A percentile compares a stretch with the other conserved stretches of the same genome.
Conservation (phyloP, 2,329 filamentous ascomycete species). For the Xylogone sp. region DNA sequence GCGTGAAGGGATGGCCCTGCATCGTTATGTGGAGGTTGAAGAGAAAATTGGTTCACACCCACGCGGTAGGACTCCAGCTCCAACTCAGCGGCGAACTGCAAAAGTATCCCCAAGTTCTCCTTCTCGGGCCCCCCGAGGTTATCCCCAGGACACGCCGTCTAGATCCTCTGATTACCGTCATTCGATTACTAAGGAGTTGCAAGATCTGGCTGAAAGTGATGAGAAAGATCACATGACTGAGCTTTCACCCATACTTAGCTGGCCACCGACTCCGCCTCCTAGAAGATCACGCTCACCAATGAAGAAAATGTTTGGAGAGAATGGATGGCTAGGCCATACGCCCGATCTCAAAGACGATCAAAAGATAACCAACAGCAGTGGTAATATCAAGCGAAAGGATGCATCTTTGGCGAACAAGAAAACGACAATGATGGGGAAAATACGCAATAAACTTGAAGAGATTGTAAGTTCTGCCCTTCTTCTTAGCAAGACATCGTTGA, state of each 20-base stretch:
- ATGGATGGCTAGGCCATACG: conserved; percentile 25
- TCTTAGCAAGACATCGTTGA: not conserved
- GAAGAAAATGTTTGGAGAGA: conserved; percentile 30
- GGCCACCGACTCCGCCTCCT: conserved; percentile 4
- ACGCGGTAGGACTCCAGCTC: not conserved
- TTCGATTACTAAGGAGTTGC: conserved; percentile 7
- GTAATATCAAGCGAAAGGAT: not conserved
- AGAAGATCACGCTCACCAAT: conserved; percentile 28
- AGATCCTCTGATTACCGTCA: not conserved
- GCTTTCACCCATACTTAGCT: not conserved
- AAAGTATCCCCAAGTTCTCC: not conserved
- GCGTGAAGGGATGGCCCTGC: not conserved
- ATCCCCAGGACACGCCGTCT: not conserved
- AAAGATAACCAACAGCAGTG: conserved; percentile 7
- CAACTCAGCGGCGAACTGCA: not conserved
- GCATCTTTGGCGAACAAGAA: conserved; percentile 12
- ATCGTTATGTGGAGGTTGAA: not conserved
- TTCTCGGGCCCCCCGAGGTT: not conserved
- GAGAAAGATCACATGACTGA: conserved; percentile 7
- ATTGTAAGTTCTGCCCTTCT: conserved; percentile 19
- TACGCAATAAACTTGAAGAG: conserved; percentile 25
- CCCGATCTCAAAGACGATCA: conserved; percentile 12
- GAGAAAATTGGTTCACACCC: not conserved
- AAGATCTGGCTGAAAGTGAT: conserved; percentile 16
- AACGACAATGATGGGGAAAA: conserved; percentile 21